These are phyloP conservation scores for Penicillium digitatum DNA, from an alignment of 2,329 filamentous ascomycete genomes.

Conservation along the genomic window DNA sequence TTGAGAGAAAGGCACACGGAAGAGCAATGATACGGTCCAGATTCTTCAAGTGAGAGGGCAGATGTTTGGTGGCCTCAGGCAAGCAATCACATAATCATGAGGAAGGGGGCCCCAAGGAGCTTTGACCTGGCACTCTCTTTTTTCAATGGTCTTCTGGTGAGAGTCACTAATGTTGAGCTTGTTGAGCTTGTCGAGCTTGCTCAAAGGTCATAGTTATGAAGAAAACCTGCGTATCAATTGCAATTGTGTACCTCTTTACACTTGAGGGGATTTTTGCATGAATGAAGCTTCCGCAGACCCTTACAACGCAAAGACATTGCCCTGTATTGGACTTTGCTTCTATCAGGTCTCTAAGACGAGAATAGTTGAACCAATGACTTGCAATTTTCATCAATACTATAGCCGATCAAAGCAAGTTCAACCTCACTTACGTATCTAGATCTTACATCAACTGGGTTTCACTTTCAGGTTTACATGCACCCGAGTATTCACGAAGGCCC, in stretches of 20 bases:
- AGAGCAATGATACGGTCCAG: neutral
- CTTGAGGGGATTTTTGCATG: neutral
- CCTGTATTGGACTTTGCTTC: neutral
- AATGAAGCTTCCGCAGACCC: neutral
- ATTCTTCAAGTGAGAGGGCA: constrained; percentile 1
- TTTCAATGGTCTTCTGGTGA: neutral
- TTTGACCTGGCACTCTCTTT: neutral
- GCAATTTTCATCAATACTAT: neutral
- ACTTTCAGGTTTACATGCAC: neutral
- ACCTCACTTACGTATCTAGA: neutral
- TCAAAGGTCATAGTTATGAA: neutral
- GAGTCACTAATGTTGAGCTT: neutral
- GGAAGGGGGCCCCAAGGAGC: neutral
- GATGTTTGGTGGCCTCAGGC: neutral
- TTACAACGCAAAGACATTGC: too few relatives aligned
- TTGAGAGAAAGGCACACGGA: neutral
- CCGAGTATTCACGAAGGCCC: neutral
- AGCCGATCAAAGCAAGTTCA: neutral
- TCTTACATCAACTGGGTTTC: neutral
- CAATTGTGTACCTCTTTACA: neutral
- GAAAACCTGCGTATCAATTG: too few relatives aligned
- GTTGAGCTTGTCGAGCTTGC: neutral
- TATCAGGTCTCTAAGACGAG: neutral
- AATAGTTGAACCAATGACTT: neutral
- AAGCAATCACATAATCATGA: constrained; percentile 3